A percentile compares a stretch with the other conserved stretches of the same genome.
phyloP scores from a whole-genome alignment of 1,284 basidiomycete species.

The Cutaneotrichosporon spelunceum region DNA sequence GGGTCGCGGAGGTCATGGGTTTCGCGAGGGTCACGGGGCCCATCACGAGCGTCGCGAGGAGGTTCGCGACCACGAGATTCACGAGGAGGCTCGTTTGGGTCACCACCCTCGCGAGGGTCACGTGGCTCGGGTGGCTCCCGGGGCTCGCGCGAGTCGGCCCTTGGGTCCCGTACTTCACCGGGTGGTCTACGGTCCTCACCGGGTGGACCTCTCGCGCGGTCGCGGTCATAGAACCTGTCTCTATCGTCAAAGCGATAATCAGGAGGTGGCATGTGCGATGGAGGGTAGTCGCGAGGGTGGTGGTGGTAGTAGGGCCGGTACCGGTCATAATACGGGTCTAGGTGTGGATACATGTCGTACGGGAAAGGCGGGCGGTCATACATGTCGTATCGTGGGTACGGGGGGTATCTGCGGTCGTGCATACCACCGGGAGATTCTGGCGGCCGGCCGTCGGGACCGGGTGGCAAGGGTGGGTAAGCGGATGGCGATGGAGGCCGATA shows the following conservation, averaged over 20 bases:
- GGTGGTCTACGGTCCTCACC: neutral
- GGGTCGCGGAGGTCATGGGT: slow-evolving; percentile 2
- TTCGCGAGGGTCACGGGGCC: slow-evolving; percentile 4
- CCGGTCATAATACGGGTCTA: slow-evolving; percentile 16
- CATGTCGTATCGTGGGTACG: slow-evolving; percentile 23
- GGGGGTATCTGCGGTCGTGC: slow-evolving; percentile 17
- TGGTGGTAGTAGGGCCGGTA: slow-evolving; percentile 21
- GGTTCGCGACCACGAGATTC: neutral
- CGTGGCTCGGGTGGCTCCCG: neutral
- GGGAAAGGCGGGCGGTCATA: slow-evolving; percentile 17
- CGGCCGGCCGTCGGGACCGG: slow-evolving; percentile 2
- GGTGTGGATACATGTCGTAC: slow-evolving; percentile 18
- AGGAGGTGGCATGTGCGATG: slow-evolving; percentile 9
- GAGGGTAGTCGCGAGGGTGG: slow-evolving; percentile 12
- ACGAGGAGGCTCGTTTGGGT: neutral
- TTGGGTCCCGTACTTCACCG: slow-evolving; percentile 8
- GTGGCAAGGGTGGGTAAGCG: slow-evolving; percentile 3
- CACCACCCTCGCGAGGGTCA: neutral
- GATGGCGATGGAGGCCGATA: slow-evolving; percentile 21
- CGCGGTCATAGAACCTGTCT: slow-evolving; percentile 18
- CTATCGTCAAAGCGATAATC: slow-evolving; percentile 23
- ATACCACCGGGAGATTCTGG: neutral
- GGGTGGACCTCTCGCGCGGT: slow-evolving; percentile 6
- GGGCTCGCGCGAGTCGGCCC: neutral
- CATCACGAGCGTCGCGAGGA: neutral